Evolutionary conservation across 352 stramenopile genomes (phyloP).

Genomic region (Aphanomyces stellatus): DNA sequence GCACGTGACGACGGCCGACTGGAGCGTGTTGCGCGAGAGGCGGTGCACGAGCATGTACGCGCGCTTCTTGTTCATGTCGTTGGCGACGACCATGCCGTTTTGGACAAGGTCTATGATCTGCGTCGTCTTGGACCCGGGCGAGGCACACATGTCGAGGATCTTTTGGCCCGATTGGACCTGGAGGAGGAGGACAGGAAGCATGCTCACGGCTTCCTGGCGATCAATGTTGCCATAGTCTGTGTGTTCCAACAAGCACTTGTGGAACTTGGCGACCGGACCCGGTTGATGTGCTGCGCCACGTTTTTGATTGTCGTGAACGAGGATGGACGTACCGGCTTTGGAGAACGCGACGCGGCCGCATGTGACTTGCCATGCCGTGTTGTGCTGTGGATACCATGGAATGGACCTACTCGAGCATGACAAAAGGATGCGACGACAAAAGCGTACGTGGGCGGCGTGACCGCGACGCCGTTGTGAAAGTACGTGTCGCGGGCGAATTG

Average conservation of each 20-base stretch:
- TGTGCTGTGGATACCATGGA: constrained; percentile 63
- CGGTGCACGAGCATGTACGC: constrained; percentile 98
- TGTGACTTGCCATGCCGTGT: constrained; percentile 77
- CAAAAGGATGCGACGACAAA: background rate
- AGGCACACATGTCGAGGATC: constrained; percentile 87
- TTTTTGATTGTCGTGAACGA: no score
- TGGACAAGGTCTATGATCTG: constrained; percentile 92
- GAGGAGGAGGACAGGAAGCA: constrained; percentile 97
- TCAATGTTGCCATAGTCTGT: constrained; percentile 90
- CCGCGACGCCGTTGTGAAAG: constrained; percentile 37
- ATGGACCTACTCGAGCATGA: constrained; percentile 34
- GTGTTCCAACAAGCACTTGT: constrained; percentile 89
- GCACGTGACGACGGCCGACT: constrained; percentile 87
- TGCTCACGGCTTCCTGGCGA: constrained; percentile 96
- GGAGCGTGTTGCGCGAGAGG: constrained; percentile 72
- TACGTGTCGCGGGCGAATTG: constrained; percentile 53
- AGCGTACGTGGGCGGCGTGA: constrained; percentile 56
- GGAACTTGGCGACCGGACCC: constrained; percentile 80
- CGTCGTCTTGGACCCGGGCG: constrained; percentile 98
- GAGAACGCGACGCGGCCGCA: constrained; percentile 74
- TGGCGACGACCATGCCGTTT: constrained; percentile 89
- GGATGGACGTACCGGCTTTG: constrained; percentile 74
- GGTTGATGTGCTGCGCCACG: constrained; percentile 68
- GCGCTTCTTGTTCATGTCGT: constrained; percentile 94
- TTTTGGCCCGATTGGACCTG: constrained; percentile 81